Percentiles rank a stretch among this genome's conserved stretches.
phyloP scores from a whole-genome alignment of 2,329 filamentous ascomycete genomes.

The Aspergillus pseudoterreus region DNA sequence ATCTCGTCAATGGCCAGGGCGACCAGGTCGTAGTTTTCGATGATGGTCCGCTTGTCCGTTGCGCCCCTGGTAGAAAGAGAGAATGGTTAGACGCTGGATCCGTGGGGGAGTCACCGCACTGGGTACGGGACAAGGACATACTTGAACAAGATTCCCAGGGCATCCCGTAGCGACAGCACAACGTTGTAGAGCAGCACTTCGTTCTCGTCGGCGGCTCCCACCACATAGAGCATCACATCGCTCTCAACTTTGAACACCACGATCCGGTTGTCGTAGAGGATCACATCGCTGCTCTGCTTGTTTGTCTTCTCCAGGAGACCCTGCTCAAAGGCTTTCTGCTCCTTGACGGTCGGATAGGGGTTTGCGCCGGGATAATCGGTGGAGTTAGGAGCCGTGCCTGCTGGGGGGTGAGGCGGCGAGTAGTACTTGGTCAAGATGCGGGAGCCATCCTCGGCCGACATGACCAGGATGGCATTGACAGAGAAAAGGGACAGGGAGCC shows the following conservation, averaged over 20 bases:
- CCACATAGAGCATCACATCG: conserved; percentile 94
- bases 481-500: conserved; percentile 72
- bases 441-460: conserved; percentile 81
- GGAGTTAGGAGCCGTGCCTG: conserved; percentile 55
- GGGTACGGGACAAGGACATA: conserved; percentile 41
- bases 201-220: conserved; percentile 89
- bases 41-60: conserved; percentile 93
- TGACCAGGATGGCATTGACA: conserved; percentile 72
- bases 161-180: conserved; percentile 83
- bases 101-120: background rate
- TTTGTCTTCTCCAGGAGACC: conserved; percentile 91
- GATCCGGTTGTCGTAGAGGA: conserved; percentile 93
- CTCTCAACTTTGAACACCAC: conserved; percentile 98
- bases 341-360: conserved; percentile 83
- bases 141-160: conserved; percentile 89
- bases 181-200: conserved; percentile 96
- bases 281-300: conserved; percentile 93
- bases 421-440: conserved; percentile 96
- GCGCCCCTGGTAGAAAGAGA: conserved; percentile 63
- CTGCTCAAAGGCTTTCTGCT: conserved; percentile 96
- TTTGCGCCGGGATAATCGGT: conserved; percentile 62
- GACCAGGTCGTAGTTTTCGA: conserved; percentile 98
- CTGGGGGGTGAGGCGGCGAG: conserved; percentile 63
- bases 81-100: conserved; percentile 13
- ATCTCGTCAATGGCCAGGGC: conserved; percentile 94